phyloP scores from a whole-genome alignment of 768 basidiomycete genomes.

The Tricholoma matsutake region DNA sequence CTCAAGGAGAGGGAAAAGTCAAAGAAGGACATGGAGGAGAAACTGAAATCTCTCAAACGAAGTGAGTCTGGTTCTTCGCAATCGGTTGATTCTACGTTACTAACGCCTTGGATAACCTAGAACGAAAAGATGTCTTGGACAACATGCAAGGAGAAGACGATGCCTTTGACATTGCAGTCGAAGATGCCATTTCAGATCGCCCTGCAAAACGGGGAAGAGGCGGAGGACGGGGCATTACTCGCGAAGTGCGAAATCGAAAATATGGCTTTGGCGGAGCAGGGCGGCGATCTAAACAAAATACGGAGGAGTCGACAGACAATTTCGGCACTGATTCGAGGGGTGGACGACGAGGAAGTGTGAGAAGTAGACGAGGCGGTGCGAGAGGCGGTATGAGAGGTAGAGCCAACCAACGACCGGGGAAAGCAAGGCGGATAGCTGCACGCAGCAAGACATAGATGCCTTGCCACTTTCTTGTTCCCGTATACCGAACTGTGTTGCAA shows the following conservation, averaged over 20 bases:
- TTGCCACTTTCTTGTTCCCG: not conserved
- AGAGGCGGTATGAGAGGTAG: slow-evolving; percentile 28
- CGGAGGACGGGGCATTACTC: slow-evolving; percentile 41
- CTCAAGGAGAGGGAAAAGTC: slow-evolving; percentile 83
- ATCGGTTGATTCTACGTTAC: not conserved
- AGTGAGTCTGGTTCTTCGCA: slow-evolving; percentile 49
- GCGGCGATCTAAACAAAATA: slow-evolving; percentile 77
- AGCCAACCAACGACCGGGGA: slow-evolving; percentile 51
- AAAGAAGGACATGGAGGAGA: slow-evolving; percentile 91
- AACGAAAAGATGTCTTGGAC: slow-evolving; percentile 81
- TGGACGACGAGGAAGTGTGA: slow-evolving; percentile 27
- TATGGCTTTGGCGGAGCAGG: slow-evolving; percentile 77
- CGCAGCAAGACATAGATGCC: slow-evolving; percentile 30
- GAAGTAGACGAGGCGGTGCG: slow-evolving; percentile 32
- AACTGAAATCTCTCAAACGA: slow-evolving; percentile 83
- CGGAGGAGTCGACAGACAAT: slow-evolving; percentile 73
- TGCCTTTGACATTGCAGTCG: slow-evolving; percentile 86
- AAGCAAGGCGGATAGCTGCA: slow-evolving; percentile 49
- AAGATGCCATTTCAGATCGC: slow-evolving; percentile 80
- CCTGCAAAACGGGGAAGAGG: slow-evolving; percentile 57
- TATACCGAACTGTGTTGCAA: not conserved
- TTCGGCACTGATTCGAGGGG: slow-evolving; percentile 48
- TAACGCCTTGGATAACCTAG: slow-evolving; percentile 36
- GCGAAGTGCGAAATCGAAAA: slow-evolving; percentile 70
- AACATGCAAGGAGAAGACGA: slow-evolving; percentile 56